Percentiles rank a stretch among this genome's conserved stretches.
phyloP scores from a whole-genome alignment of 2,329 filamentous ascomycete genomes.

The Alternaria brassicicola region DNA sequence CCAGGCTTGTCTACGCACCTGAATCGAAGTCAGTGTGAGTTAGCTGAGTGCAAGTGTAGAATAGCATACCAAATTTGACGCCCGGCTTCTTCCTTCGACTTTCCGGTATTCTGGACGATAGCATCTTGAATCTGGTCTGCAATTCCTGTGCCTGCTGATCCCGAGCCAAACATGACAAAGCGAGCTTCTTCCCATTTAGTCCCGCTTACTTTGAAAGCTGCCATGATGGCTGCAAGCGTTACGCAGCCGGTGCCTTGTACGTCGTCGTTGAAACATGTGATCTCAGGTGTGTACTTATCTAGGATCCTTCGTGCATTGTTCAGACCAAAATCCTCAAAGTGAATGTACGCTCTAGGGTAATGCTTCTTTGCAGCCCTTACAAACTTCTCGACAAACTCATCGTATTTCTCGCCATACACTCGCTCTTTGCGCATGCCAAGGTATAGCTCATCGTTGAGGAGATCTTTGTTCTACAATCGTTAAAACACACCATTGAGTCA shows the following conservation, averaged over 20 bases:
- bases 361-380: conserved; percentile 69
- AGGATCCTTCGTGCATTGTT: conserved; percentile 76
- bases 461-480: conserved; percentile 64
- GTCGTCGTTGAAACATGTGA: conserved; percentile 90
- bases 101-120: conserved; percentile 70
- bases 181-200: conserved; percentile 71
- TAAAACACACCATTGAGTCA: neutral
- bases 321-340: conserved; percentile 89
- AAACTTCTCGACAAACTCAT: conserved; percentile 77
- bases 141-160: conserved; percentile 83
- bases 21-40: conserved; percentile 13
- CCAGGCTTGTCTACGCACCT: conserved; percentile 85
- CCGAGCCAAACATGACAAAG: conserved; percentile 79
- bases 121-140: conserved; percentile 84
- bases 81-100: conserved; percentile 73
- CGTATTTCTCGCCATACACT: conserved; percentile 73
- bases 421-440: conserved; percentile 73
- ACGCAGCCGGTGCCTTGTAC: conserved; percentile 89
- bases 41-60: too few species aligned
- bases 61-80: conserved; percentile 74
- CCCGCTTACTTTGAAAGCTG: conserved; percentile 72
- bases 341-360: conserved; percentile 81
- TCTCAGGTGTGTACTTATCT: conserved; percentile 73
- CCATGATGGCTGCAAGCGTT: conserved; percentile 80
- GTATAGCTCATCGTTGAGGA: conserved; percentile 79